A percentile compares a stretch with the other conserved stretches of the same genome.
Conservation (phyloP, 257 asterid genomes). For the Sherardia arvensis region DNA sequence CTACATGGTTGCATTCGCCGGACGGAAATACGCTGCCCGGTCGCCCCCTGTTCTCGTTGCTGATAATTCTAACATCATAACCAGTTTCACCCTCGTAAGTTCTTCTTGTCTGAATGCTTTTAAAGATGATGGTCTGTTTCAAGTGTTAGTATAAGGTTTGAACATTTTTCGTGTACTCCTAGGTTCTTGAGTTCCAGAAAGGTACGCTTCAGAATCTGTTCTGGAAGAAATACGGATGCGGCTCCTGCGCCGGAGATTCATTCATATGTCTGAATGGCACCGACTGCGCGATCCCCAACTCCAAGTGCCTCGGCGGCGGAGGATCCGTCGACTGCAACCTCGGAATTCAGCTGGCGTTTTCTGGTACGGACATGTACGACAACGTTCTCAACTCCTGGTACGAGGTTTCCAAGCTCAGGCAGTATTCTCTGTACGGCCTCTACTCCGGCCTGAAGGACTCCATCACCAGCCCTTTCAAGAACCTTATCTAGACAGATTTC, state of each 20-base stretch:
- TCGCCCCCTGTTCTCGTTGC: conserved; percentile 72
- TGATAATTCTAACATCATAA: conserved; percentile 42
- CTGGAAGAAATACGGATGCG: conserved; percentile 84
- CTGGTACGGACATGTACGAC: conserved; percentile 72
- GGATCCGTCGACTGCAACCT: conserved; percentile 50
- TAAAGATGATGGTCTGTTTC: no score
- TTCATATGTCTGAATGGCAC: conserved; percentile 74
- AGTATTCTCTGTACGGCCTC: conserved; percentile 58
- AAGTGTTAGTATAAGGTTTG: neutral
- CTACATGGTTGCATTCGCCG: conserved; percentile 92
- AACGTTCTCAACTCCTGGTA: conserved; percentile 76
- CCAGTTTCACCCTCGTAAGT: conserved; percentile 88
- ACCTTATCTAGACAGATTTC: conserved; percentile 59
- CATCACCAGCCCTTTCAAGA: conserved; percentile 37
- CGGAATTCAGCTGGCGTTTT: conserved; percentile 74
- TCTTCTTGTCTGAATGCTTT: neutral
- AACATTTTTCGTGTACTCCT: neutral
- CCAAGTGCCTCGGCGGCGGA: conserved; percentile 51
- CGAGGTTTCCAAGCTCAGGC: conserved; percentile 79
- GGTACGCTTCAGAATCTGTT: conserved; percentile 68
- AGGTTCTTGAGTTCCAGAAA: conserved; percentile 86
- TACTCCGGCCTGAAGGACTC: conserved; percentile 46
- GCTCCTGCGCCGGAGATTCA: conserved; percentile 31
- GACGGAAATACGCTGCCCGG: conserved; percentile 74
- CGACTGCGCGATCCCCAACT: conserved; percentile 55